Evolutionary conservation across 108 stramenopile genomes (phyloP), one percentile per base, ranked within the genome.

Genomic region (Aurantiochytrium sp.): DNA sequence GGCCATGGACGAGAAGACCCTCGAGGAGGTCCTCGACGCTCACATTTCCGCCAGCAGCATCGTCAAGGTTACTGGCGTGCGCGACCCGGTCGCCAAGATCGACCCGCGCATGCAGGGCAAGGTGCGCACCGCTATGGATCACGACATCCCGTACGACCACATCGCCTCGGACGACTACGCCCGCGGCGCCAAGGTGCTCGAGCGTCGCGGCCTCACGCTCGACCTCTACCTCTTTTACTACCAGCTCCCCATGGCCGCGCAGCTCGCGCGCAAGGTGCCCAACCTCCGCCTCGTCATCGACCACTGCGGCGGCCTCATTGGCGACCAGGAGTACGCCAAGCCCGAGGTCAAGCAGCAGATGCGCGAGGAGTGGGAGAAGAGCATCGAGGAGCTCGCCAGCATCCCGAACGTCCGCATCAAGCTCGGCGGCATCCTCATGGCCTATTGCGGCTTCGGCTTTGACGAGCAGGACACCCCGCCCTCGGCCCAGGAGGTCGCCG

Each of bases 371-470:
- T 81, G 73, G 73, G 30, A 41, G 73, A 24, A 41, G 45, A 30
- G 73, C 73, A 81, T 81, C 24, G 30, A 41, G 19, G 73, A 22
- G n/a, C 39, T 81, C 30, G 73, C 73, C 45, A 27, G 27, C 42
- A 48, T n/a, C 45, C 39, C 42, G 21, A 81, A 81, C 45, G 42
- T 81, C 42, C 42, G 39, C 39, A 48, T 81, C 3, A 81, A 81
- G 73, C 73, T 81, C 12, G 39, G 42, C n/a, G 73, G 73, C 73
- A 41, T 81, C 42, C 45, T 81, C 27, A 81, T 81, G 73, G 12
- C 73, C 1, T 41, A 48, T 24, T 81, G 73, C 3, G 73, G 73
- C 73, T 42, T 81, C 0, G 73, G 45, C 27, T 48, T 81, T 48
- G 73, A 81, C 27, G 45, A 81, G 45, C 10, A 48, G 39, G 73